Evolutionary conservation across 2,329 filamentous ascomycete genomes (phyloP), one percentile per base, ranked within the genome.

Genomic region (Pseudocercospora eumusae): DNA sequence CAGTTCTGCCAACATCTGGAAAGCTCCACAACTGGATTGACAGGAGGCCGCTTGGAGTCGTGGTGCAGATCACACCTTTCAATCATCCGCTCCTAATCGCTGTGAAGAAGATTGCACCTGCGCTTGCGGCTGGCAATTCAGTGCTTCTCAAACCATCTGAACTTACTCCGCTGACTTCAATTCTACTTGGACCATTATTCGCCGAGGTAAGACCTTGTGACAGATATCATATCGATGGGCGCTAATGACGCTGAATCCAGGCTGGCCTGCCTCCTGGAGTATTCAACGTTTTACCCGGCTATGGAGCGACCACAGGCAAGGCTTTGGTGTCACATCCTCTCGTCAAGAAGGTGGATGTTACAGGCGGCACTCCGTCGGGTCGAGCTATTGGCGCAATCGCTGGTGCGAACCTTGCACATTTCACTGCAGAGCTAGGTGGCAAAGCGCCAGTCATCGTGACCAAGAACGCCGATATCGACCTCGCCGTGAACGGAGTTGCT

Each of bases 31-130:
- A 79, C 56, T 78, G 76, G 76, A 69, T 79, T 49, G 77, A 79
- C 59, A 85, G 87, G 64, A 87, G 93, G 75, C 90, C 91, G 1
- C 78, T 93, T 33, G 91, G 91, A 42, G 90, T 95, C 0, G 90
- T 89, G 68, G 90, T 84, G 2, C 83, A 86, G 75, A 92, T 93
- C 66, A 91, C 60, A 66, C 70, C 71, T 64, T 93, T 90, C 88
- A 93, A 93, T 75, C 91, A 89, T 68, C 90, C 91, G 1, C 80
- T 93, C 1, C 81, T 83, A 20, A 92, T 93, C 85, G 88, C 88
- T 15, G 86, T 85, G 4, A 89, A 88, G 87, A 91, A 92, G 71
- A 81, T 93, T 3, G 89, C 88, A n/a, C 90, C 90, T 23, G 83
- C 83, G 9, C 75, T 86, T 1, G 82, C 81, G 11, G 81, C 79